Conservation (phyloP, 2,329 filamentous ascomycete genomes). For the Nemania abortiva region DNA sequence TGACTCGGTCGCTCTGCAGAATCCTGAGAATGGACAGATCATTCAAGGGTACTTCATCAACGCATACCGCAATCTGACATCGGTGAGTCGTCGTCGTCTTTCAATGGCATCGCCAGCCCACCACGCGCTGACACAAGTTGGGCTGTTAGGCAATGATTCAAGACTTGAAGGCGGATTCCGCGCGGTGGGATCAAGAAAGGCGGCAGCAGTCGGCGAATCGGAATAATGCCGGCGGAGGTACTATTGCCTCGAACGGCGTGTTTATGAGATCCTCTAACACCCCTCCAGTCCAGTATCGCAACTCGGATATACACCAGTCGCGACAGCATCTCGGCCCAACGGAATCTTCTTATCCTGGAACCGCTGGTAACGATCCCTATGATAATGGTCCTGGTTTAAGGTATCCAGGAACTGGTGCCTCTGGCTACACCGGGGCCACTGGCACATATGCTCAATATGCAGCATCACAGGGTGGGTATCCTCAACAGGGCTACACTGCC, state of each 20-base stretch:
- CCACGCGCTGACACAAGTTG: constrained; percentile 40
- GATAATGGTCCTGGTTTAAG: constrained; percentile 59
- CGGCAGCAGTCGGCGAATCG: constrained; percentile 65
- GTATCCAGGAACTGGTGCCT: constrained; percentile 64
- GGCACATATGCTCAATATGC: constrained; percentile 53
- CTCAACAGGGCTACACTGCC: constrained; percentile 47
- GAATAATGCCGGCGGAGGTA: constrained; percentile 69
- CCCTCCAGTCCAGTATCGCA: constrained; percentile 68
- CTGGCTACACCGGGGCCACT: constrained; percentile 62
- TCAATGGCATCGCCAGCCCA: not conserved
- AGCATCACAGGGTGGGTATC: constrained; percentile 49
- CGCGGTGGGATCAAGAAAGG: constrained; percentile 71
- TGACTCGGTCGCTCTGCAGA: constrained; percentile 54
- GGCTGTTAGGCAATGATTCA: constrained; percentile 70
- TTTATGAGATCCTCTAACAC: constrained; percentile 70
- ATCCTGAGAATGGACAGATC: constrained; percentile 68
- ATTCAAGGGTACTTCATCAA: constrained; percentile 82
- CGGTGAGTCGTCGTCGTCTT: constrained; percentile 67
- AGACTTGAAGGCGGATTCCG: constrained; percentile 71
- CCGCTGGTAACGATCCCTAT: constrained; percentile 51
- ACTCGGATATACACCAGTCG: constrained; percentile 63
- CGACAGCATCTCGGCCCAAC: constrained; percentile 64
- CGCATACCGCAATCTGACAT: constrained; percentile 82
- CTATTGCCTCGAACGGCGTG: constrained; percentile 62
- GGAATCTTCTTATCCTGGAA: constrained; percentile 49